Conservation (phyloP, 768 basidiomycete species). For the Rhodotorula taiwanensis region DNA sequence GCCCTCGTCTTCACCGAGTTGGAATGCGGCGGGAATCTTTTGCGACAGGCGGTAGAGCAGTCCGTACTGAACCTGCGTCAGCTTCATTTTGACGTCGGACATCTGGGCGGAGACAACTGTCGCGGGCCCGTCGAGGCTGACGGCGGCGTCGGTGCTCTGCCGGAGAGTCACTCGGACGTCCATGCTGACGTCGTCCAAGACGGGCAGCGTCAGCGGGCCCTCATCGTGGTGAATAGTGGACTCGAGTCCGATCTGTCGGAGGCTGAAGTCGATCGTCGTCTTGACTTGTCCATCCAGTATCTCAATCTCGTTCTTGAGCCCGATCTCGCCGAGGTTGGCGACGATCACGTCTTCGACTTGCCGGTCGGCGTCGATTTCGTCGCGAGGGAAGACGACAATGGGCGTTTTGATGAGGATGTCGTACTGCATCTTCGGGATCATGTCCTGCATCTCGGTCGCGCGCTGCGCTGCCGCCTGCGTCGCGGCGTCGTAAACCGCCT, state of each 20-base stretch:
- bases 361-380: conserved; percentile 40
- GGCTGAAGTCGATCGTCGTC: conserved; percentile 64
- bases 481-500: conserved; percentile 88
- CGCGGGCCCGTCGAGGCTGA: conserved; percentile 58
- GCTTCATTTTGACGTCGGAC: conserved; percentile 72
- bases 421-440: conserved; percentile 68
- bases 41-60: conserved; percentile 60
- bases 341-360: conserved; percentile 61
- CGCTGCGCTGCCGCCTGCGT: conserved; percentile 84
- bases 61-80: conserved; percentile 77
- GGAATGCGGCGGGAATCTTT: conserved; percentile 63
- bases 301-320: conserved; percentile 65
- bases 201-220: conserved; percentile 59
- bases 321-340: conserved; percentile 80
- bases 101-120: conserved; percentile 68
- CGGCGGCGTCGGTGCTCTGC: conserved; percentile 53
- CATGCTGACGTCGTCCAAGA: conserved; percentile 84
- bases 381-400: conserved; percentile 76
- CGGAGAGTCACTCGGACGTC: conserved; percentile 62
- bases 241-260: conserved; percentile 74
- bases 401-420: conserved; percentile 84
- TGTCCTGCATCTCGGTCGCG: conserved; percentile 74
- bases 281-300: conserved; percentile 48
- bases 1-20: conserved; percentile 49
- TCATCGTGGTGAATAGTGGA: conserved; percentile 58